Percentiles rank a stretch among this genome's conserved stretches.
Evolutionary conservation across 2,329 filamentous ascomycete species (phyloP).

Genomic region (Lachnellula hyalina): DNA sequence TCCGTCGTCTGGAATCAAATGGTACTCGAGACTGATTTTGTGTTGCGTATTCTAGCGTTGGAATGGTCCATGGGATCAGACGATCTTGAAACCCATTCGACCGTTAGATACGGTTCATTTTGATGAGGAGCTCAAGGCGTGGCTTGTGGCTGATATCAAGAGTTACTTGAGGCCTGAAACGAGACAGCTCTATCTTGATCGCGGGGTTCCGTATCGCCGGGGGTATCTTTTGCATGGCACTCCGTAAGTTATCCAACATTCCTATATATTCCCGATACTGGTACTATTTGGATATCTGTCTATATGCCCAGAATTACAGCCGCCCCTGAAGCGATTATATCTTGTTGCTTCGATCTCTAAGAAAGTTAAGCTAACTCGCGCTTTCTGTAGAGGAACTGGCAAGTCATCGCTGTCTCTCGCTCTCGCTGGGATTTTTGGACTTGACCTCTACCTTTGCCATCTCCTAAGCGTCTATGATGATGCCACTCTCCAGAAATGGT

Average conservation of each 20-base stretch:
- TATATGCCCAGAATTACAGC: too few relatives aligned
- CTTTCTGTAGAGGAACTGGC: conserved; percentile 51
- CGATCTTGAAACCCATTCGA: neutral
- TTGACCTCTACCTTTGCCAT: conserved; percentile 47
- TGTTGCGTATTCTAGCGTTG: neutral
- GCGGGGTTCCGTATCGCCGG: conserved; percentile 77
- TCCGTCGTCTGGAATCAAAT: too few relatives aligned
- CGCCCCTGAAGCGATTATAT: too few relatives aligned
- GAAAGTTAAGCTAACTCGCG: too few relatives aligned
- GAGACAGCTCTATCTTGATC: conserved; percentile 69
- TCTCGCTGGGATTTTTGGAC: conserved; percentile 30
- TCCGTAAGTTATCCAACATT: conserved; percentile 34
- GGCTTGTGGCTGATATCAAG: conserved; percentile 52
- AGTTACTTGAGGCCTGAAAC: conserved; percentile 57
- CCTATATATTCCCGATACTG: too few relatives aligned
- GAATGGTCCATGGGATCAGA: neutral
- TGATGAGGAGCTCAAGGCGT: conserved; percentile 39
- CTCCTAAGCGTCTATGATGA: conserved; percentile 45
- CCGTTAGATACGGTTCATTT: conserved; percentile 3
- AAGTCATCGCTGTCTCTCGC: conserved; percentile 42
- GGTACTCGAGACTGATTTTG: too few relatives aligned
- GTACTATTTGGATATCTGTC: too few relatives aligned
- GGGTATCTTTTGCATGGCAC: conserved; percentile 78
- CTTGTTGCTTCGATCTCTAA: too few relatives aligned
- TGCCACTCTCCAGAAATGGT: neutral